Evolutionary conservation across 495 filamentous ascomycete species (phyloP).

Genomic region (Amniculicola lignicola): DNA sequence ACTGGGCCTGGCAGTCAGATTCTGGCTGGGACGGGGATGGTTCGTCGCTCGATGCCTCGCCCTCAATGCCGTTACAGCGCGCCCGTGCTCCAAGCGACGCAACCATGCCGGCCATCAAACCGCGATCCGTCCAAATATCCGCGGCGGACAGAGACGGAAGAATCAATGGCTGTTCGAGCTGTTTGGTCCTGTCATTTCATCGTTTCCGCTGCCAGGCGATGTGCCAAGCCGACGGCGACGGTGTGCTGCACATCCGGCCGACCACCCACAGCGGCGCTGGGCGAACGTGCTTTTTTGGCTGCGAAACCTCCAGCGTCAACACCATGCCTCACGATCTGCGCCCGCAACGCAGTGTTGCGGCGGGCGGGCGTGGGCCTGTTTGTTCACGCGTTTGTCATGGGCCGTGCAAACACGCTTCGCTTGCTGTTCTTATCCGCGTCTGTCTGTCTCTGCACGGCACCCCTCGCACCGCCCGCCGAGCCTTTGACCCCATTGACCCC

Average conservation of each 20-base stretch:
- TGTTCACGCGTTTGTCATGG: not conserved
- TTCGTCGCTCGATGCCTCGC: no score
- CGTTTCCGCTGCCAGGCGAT: not conserved
- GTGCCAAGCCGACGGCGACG: constrained; percentile 2
- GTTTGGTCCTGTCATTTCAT: constrained; percentile 29
- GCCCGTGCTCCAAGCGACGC: constrained; percentile 21
- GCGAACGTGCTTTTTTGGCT: constrained; percentile 9
- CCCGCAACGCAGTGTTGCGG: no score
- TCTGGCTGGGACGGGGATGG: no score
- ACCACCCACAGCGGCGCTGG: not conserved
- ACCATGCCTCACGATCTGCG: constrained; percentile 31
- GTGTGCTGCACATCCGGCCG: constrained; percentile 4
- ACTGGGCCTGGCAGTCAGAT: no score
- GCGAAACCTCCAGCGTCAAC: constrained; percentile 33
- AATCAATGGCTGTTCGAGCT: not conserved
- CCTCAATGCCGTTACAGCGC: no score
- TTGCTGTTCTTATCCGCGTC: constrained; percentile 1
- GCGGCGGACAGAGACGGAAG: constrained; percentile 25
- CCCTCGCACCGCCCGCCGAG: not conserved
- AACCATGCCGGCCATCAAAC: constrained; percentile 32
- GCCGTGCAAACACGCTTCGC: not conserved
- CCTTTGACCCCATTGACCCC: no score
- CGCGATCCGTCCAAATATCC: constrained; percentile 31
- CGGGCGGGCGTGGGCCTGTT: not conserved
- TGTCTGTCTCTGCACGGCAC: not conserved